Base-by-base conservation (phyloP, 495 filamentous ascomycete species). In the Aspergillus incahuasiensis region DNA sequence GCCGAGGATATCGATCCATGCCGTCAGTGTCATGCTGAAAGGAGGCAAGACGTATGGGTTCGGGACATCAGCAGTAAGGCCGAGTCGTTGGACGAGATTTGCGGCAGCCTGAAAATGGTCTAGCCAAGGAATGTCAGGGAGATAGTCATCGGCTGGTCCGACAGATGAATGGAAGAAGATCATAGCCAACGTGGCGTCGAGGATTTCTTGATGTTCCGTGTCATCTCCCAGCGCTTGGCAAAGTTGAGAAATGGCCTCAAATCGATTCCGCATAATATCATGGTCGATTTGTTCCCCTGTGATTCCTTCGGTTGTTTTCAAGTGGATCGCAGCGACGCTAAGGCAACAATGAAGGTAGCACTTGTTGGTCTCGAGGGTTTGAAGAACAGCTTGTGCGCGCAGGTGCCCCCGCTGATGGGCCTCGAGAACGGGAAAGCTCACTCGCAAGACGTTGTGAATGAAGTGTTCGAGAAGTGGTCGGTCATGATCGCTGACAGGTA, bases 151-250 rank as follows among this genome's bases (percentile, higher is more conserved):
- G 4, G 87, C 82, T 44, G 88, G 78, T 32, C 94, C 94, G 54
- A 97, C 92, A 15, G 89, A 89, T 74, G 88, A 92, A 62, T 96
- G 92, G 79, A 97, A 98, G 75, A 97, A 91, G 57, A 97, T 96
- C 84, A 98, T 92, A 47, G 90, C 94, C 7, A 98, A 78, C 1
- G 92, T 91, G 2, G 94, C 91, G 72, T 98, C 94, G 12, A 98
- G 81, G 59, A 96, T 96, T 63, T 92, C 79, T 44, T 87, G 79
- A 68, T 96, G 91, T 57, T 97, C 77, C 59, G 82, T 81, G 62
- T 98, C 92, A 28, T 79, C 73, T 56, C 83, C 84, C 30, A 97
- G 77, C 0, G 92, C 89, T 56, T 91, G 84, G 73, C 90, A 96
- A 1, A 98, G 79, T 57, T 90, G 82, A 1, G 88, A 84, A 61